Conservation (phyloP, 2,329 filamentous ascomycete genomes). For the Aspergillus brasiliensis region DNA sequence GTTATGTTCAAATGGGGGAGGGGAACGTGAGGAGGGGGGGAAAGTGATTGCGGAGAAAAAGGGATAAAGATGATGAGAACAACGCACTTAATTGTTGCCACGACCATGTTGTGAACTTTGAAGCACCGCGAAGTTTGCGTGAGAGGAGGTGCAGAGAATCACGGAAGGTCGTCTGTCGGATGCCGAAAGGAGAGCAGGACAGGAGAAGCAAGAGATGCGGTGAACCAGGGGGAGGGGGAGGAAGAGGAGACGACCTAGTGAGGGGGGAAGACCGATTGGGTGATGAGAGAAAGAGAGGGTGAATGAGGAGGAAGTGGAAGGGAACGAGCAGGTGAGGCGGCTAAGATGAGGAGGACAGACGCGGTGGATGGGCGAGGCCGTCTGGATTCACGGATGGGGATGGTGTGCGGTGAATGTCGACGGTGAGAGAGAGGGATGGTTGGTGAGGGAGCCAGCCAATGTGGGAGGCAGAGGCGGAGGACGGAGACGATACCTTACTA, state of each 20-base stretch:
- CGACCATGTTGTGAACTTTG: slow-evolving; percentile 53
- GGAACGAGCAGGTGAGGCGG: slow-evolving; percentile 12
- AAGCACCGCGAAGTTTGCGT: slow-evolving; percentile 16
- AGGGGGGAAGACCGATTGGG: slow-evolving; percentile 1
- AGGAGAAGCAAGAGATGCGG: slow-evolving; percentile 18
- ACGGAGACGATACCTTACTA: slow-evolving; percentile 14
- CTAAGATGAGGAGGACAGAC: slow-evolving; percentile 10
- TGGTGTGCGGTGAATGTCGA: slow-evolving; percentile 17
- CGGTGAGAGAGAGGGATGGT: slow-evolving; percentile 4
- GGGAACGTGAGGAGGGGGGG: slow-evolving; percentile 11
- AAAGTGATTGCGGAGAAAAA: slow-evolving; percentile 4
- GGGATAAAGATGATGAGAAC: slow-evolving; percentile 8
- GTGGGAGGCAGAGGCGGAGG: slow-evolving; percentile 32
- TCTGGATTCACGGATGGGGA: slow-evolving; percentile 1
- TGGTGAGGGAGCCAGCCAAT: slow-evolving; percentile 21
- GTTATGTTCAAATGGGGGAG: not conserved
- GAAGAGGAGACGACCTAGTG: slow-evolving; percentile 6
- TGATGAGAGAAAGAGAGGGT: not conserved
- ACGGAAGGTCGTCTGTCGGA: slow-evolving; percentile 18
- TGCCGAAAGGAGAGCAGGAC: slow-evolving; percentile 15
- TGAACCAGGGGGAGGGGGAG: slow-evolving; percentile 14
- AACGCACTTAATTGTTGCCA: slow-evolving; percentile 65
- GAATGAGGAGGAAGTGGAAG: slow-evolving; percentile 3
- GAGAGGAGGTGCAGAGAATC: slow-evolving; percentile 12
- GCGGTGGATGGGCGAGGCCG: slow-evolving; percentile 7